Percentiles rank a stretch among this genome's conserved stretches.
Conservation (phyloP, 495 filamentous ascomycete genomes). For the Neurospora tetraspora region DNA sequence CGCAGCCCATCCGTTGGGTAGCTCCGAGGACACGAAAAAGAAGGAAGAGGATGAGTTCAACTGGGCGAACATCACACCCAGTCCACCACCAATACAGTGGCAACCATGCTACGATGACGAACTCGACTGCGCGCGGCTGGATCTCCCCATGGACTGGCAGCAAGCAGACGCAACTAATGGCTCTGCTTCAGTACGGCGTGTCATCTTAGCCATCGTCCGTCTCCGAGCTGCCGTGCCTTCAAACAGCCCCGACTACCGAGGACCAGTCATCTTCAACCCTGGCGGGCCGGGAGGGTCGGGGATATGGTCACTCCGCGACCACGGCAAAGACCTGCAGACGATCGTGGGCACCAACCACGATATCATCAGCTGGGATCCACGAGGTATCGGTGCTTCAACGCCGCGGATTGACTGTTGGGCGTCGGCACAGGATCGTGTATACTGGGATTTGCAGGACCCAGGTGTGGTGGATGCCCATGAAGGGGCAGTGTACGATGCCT, state of each 20-base stretch:
- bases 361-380: conserved; percentile 42
- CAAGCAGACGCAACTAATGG: background rate
- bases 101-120: conserved; percentile 19
- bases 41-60: background rate
- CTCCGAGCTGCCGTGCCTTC: conserved; percentile 26
- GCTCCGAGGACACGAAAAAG: background rate
- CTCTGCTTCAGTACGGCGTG: conserved; percentile 8
- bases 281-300: conserved; percentile 44
- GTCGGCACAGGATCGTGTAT: conserved; percentile 18
- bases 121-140: conserved; percentile 32
- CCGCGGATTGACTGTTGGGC: conserved; percentile 37
- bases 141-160: conserved; percentile 40
- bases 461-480: conserved; percentile 32
- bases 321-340: conserved; percentile 31
- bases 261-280: conserved; percentile 44
- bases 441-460: conserved; percentile 29
- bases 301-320: conserved; percentile 26
- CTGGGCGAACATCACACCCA: conserved; percentile 27
- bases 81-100: conserved; percentile 20
- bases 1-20: background rate
- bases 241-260: conserved; percentile 25
- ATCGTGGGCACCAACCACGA: conserved; percentile 39
- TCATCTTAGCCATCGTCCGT: conserved; percentile 34
- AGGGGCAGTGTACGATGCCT: conserved; percentile 30
- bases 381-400: conserved; percentile 34